These are phyloP conservation scores for Geotrichum bryndzae DNA, from an alignment of 1,139 yeast genomes.

Conservation along the genomic window DNA sequence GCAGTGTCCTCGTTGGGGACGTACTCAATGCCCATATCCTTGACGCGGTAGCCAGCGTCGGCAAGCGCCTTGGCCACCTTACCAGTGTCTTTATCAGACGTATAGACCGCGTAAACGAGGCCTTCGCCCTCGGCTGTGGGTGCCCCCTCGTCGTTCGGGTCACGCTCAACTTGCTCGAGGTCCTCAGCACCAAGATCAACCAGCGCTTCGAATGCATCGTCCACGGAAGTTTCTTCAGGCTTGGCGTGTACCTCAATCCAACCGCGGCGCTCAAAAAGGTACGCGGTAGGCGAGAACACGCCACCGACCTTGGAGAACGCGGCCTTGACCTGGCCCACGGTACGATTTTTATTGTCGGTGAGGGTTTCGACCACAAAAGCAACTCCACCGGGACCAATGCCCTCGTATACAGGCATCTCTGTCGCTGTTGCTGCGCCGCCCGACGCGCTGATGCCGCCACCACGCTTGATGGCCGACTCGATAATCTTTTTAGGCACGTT, in stretches of 20 bases:
- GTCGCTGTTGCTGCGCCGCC: slow-evolving; percentile 32
- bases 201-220: slow-evolving; percentile 63
- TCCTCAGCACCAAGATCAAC: slow-evolving; percentile 85
- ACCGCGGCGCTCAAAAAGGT: slow-evolving; percentile 73
- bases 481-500: slow-evolving; percentile 81
- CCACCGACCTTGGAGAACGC: slow-evolving; percentile 70
- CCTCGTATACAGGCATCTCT: slow-evolving; percentile 68
- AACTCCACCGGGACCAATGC: slow-evolving; percentile 88
- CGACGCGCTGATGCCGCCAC: slow-evolving; percentile 51
- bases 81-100: slow-evolving; percentile 60
- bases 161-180: slow-evolving; percentile 43
- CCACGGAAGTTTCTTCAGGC: slow-evolving; percentile 38
- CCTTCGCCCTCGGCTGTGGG: slow-evolving; percentile 13
- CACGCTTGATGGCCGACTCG: slow-evolving; percentile 81
- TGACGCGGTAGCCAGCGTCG: slow-evolving; percentile 49
- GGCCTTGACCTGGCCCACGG: slow-evolving; percentile 69
- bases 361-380: slow-evolving; percentile 77
- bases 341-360: slow-evolving; percentile 83
- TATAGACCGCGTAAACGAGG: slow-evolving; percentile 31
- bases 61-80: slow-evolving; percentile 55
- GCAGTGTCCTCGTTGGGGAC: slow-evolving; percentile 57
- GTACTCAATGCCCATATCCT: slow-evolving; percentile 66
- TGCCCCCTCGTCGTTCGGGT: neutral
- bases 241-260: slow-evolving; percentile 47
- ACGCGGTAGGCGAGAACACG: slow-evolving; percentile 62